Evolutionary conservation across 2,329 filamentous ascomycete species (phyloP).

Genomic region (Thelonectria blattea): DNA sequence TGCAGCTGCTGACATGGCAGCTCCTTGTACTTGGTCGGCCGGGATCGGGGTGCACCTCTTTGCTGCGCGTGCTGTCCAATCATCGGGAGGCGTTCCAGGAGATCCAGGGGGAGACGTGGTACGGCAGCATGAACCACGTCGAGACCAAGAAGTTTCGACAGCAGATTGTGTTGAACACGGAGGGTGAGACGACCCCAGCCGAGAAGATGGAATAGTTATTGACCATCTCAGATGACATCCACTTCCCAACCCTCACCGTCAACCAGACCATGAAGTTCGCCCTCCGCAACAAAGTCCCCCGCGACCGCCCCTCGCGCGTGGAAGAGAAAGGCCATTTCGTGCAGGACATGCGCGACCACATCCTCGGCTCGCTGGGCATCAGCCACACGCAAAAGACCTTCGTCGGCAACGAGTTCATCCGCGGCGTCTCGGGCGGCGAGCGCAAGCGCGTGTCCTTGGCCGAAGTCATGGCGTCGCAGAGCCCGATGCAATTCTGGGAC

Average conservation of each 20-base stretch:
- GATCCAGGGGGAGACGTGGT: conserved; percentile 37
- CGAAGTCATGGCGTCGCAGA: conserved; percentile 58
- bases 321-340: conserved; percentile 40
- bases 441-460: conserved; percentile 75
- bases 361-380: conserved; percentile 66
- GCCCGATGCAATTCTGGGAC: conserved; percentile 70
- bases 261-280: conserved; percentile 69
- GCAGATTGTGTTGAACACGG: conserved; percentile 43
- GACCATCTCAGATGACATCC: conserved; percentile 53
- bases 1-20: conserved; percentile 27
- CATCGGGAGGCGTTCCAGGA: conserved; percentile 37
- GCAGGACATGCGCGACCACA: conserved; percentile 39
- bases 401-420: conserved; percentile 71
- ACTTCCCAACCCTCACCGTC: conserved; percentile 71
- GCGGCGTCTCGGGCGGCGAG: conserved; percentile 64
- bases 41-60: conserved; percentile 42
- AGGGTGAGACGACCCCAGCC: conserved; percentile 24
- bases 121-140: conserved; percentile 35
- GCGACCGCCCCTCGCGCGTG: conserved; percentile 54
- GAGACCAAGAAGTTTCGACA: conserved; percentile 36
- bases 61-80: conserved; percentile 41
- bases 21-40: conserved; percentile 43
- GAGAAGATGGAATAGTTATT: background rate
- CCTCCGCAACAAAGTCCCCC: conserved; percentile 64
- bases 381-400: conserved; percentile 65